Evolutionary conservation across 2,329 filamentous ascomycete genomes (phyloP), one percentile per base, ranked within the genome.

Genomic region (Aspergillus brunneoviolaceus): DNA sequence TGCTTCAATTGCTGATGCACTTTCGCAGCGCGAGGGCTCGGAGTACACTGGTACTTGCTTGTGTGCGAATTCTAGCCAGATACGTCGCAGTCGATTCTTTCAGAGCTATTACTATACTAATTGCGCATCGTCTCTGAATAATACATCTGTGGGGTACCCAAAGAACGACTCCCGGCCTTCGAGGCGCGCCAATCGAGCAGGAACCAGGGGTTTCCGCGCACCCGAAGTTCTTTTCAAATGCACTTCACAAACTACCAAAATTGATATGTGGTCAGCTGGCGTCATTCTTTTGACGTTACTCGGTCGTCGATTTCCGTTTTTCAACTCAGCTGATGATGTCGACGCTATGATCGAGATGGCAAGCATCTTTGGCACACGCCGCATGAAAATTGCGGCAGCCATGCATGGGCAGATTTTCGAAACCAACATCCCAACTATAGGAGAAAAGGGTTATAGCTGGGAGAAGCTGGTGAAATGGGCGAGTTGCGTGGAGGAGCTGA

Each of bases 211-310:
- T 1, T 99, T 99, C 78, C 91, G 95, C 57, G 95, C 95, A 0
- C 95, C 95, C 7, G 95, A 99, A 76, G 95, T 99, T 2, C 83
- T 99, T 1, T 91, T 98, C 77, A 99, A 99, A 76, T 99, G 95
- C 78, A 97, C 93, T 0, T 89, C 92, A 64, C 95, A 99, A 75
- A 96, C 89, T 4, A 94, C 90, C 49, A 89, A 94, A 67, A 95
- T 99, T 67, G 95, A 99, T 74, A 89, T 99, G 66, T 99, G 95
- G 95, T 96, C 92, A 25, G 93, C 89, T 0, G 95, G 95, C 48
- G 93, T 99, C n/a, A 96, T 99, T 58, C 84, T 99, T 2, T 82
- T 99, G n/a, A 99, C 95, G 0, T 89, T 99, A 64, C 82, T 99
- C 14, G 94, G 91, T 47, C 89, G 90, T 59, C 88, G 95, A 4